Evolutionary conservation across 257 asterid genomes (phyloP), one percentile per base, ranked within the genome.

Genomic region (Solanum phureja): DNA sequence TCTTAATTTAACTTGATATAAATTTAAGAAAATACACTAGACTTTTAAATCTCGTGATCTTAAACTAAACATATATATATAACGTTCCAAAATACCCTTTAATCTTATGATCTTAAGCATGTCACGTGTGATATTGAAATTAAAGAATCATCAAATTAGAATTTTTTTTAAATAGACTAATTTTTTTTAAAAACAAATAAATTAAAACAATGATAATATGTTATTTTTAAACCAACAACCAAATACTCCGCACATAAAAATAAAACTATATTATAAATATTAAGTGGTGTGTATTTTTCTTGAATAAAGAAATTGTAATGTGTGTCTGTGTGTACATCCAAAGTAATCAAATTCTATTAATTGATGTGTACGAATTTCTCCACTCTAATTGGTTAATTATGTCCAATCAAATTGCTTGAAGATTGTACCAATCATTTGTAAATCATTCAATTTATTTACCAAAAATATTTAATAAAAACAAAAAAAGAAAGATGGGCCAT

Each of bases 351-450:
- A 37, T 34, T 46, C 27, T 84, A 46, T 69, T 42, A 34, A 76
- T 13, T 24, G 11, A 42, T 11, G 5, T 12, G 29, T 34, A 14
- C 14, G 42, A 6, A 38, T 52, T 66, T 88, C 71, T 71, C 75
- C 75, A 13, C 83, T 72, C 21, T 31, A 34, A 83, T 87, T 88
- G 88, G 88, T 60, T 79, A 4, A 3, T n/a, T 44, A 60, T 34
- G 19, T 40, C 87, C 88, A 88, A 90, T 87, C 82, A 88, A 58
- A 88, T 69, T 33, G 81, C 23, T 75, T 76, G 77, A 75, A 49
- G 58, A 29, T 19, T 0, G 44, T 64, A 35, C 69, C 40, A 83
- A 86, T 58, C 37, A 86, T 85, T 85, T 14, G 79, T 19, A 79
- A 38, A 34, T 18, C 19, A 56, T 85, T 82, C 58, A 37, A 12